Conservation (phyloP, 2,329 filamentous ascomycete species). For the Botrytis medusae region DNA sequence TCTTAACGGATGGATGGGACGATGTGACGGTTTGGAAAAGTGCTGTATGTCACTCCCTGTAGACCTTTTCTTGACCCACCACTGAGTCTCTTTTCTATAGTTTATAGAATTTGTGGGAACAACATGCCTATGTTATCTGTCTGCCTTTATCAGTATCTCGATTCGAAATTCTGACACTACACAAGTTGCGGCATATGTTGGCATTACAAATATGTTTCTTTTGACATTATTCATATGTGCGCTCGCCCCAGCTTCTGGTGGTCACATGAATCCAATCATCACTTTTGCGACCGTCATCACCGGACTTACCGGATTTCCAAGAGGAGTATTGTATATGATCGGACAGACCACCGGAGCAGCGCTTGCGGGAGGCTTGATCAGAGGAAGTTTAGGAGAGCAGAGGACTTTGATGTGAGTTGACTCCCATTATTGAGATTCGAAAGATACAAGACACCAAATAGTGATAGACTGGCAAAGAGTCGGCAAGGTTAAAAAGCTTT, state of each 20-base stretch:
- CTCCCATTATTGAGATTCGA: not conserved
- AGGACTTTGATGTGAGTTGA: constrained; percentile 36
- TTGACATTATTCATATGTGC: constrained; percentile 52
- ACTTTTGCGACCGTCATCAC: constrained; percentile 54
- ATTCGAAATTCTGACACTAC: constrained; percentile 37
- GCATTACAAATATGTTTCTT: constrained; percentile 38
- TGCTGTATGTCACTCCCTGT: constrained; percentile 21
- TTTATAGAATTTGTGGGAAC: constrained; percentile 40
- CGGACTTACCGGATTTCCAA: constrained; percentile 50
- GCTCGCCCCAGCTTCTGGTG: constrained; percentile 50
- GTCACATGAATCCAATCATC: constrained; percentile 55
- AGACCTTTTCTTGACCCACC: not conserved
- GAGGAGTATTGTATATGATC: constrained; percentile 50
- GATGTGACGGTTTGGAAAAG: constrained; percentile 28
- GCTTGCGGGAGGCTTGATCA: constrained; percentile 44
- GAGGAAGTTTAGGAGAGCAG: constrained; percentile 40
- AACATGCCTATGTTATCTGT: constrained; percentile 37
- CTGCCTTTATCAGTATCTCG: constrained; percentile 39
- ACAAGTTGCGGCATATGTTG: constrained; percentile 39
- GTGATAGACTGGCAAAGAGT: not conserved
- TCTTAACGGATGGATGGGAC: constrained; percentile 27
- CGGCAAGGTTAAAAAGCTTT: not conserved
- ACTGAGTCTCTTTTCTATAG: constrained; percentile 23
- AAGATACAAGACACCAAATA: not conserved
- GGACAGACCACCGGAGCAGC: constrained; percentile 49